Evolutionary conservation across 192 early-diverging fungal genomes (phyloP).

Genomic region (Coemansia sp.): DNA sequence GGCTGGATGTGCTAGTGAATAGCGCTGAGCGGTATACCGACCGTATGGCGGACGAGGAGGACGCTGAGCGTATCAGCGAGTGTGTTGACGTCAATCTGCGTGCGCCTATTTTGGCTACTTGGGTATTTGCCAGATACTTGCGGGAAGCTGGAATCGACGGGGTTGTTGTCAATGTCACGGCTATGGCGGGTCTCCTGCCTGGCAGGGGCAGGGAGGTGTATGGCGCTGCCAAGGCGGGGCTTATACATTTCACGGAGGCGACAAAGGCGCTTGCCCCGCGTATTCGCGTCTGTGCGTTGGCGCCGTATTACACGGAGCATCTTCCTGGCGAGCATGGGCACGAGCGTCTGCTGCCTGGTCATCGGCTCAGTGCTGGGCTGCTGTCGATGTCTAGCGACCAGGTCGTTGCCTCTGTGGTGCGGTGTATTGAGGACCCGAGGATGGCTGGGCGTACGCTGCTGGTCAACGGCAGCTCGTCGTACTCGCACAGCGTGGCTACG

Average conservation of each 20-base stretch:
- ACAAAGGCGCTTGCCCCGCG: constrained; percentile 9
- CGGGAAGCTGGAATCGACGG: constrained; percentile 13
- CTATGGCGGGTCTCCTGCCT: constrained; percentile 33
- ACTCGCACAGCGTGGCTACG: constrained; percentile 14
- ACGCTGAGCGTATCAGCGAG: constrained; percentile 18
- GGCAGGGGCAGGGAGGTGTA: constrained; percentile 23
- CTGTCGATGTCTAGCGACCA: constrained; percentile 36
- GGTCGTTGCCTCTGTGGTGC: constrained; percentile 33
- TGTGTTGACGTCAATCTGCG: constrained; percentile 30
- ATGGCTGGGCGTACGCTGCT: constrained; percentile 33
- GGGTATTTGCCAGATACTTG: constrained; percentile 34
- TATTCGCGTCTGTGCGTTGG: constrained; percentile 30
- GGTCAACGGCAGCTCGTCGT: constrained; percentile 37
- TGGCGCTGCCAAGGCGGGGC: constrained; percentile 30
- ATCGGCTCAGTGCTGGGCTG: constrained; percentile 23
- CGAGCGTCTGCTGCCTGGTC: constrained; percentile 34
- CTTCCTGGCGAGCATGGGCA: not conserved
- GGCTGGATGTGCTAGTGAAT: constrained; percentile 34
- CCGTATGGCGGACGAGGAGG: constrained; percentile 14
- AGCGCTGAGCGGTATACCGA: constrained; percentile 26
- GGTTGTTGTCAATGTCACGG: constrained; percentile 32
- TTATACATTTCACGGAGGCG: constrained; percentile 40
- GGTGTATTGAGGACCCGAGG: constrained; percentile 38
- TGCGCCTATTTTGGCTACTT: constrained; percentile 28
- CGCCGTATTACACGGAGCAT: constrained; percentile 28